Conservation (phyloP, 345 rosid species). For the Eutrema yunnanense region DNA sequence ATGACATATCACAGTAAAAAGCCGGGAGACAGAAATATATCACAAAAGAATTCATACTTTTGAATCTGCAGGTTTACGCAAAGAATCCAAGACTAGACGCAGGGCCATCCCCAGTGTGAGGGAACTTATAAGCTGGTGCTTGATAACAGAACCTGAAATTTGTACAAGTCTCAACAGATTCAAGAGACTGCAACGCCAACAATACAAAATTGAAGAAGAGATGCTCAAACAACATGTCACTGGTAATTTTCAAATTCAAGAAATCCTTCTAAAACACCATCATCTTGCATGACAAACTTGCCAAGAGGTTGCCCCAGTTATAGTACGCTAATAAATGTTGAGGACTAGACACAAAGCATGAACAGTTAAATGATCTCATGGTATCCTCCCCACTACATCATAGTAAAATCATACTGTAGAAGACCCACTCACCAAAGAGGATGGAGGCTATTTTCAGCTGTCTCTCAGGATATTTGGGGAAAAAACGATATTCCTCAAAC, state of each 20-base stretch:
- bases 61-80: slow-evolving; percentile 97
- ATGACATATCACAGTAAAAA: not conserved
- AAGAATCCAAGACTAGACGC: slow-evolving; percentile 88
- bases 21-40: not conserved
- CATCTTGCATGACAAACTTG: not conserved
- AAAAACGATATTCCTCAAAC: slow-evolving; percentile 91
- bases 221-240: not conserved
- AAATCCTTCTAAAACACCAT: not conserved
- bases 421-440: slow-evolving; percentile 69
- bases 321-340: not conserved
- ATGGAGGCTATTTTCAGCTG: slow-evolving; percentile 90
- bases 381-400: not conserved
- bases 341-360: not conserved
- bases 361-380: not conserved
- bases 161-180: slow-evolving; percentile 1
- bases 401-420: not conserved
- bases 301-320: not conserved
- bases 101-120: slow-evolving; percentile 89
- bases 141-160: slow-evolving; percentile 82
- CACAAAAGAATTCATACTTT: slow-evolving; percentile 46
- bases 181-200: not conserved
- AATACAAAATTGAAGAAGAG: not conserved
- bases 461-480: slow-evolving; percentile 94
- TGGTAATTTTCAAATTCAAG: not conserved
- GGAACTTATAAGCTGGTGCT: slow-evolving; percentile 94